Evolutionary conservation across 2,329 filamentous ascomycete species (phyloP), one percentile per base, ranked within the genome.

Genomic region (Pyrenochaeta sp.): DNA sequence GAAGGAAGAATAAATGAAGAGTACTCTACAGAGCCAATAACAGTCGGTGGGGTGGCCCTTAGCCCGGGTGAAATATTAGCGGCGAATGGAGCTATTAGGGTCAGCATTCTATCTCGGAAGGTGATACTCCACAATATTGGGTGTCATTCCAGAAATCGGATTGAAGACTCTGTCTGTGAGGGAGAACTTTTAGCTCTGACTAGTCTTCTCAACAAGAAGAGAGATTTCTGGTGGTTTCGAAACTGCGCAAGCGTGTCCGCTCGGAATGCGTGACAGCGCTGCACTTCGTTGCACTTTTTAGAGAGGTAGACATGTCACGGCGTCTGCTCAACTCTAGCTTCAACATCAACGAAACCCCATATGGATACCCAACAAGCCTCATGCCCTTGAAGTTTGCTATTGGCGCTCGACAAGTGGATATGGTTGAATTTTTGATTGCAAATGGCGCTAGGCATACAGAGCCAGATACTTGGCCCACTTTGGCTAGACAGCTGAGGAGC

Each of bases 281-380:
- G 22, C 68, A 71, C 56, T 71, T 66, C 32, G 68, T 66, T 10
- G 66, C 68, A 15, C 59, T 71, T 6, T 69, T 71, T 50, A 66
- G 68, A 50, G 66, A 71, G 51, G 52, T 65, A 25, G 65, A 67
- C n/a, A 71, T 71, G 65, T 66, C 65, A 24, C 53, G 50, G 43
- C 54, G 58, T 25, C 52, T 71, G 30, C 45, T 69, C 22, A 47
- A 36, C n/a, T 49, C 63, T 8, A 53, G 47, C 36, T 71, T 58
- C 49, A 61, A 58, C 47, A 52, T 71, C 52, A 71, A 71, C 27
- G 65, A 66, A 25, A 56, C 68, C 13, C 68, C 68, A 15, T 71
- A 65, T 48, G 68, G 68, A 48, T 69, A 69, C 44, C 52, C 63
- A 28, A 71, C 63, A 40, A 52, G 47, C 10, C 58, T 68, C 1